Evolutionary conservation across 2,329 filamentous ascomycete species (phyloP), one percentile per base, ranked within the genome.

Genomic region (Lasiodiplodia gonubiensis): DNA sequence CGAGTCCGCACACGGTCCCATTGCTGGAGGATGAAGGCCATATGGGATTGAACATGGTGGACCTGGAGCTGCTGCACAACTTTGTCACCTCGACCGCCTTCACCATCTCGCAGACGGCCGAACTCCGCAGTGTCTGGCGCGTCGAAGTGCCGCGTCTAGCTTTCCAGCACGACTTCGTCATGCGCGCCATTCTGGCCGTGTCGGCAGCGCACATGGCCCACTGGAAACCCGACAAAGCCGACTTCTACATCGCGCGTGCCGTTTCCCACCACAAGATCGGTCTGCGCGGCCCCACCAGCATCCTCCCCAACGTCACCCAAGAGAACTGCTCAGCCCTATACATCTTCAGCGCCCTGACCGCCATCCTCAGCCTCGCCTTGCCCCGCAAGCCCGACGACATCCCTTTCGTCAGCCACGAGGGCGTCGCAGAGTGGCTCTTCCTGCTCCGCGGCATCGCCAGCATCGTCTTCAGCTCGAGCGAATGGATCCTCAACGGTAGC

Each of bases 131-230:
- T 2, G 68, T 76, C 4, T 73, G 68, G 55, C 67, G 70, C 12
- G 71, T 68, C 11, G 67, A 69, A 49, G 67, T 80, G 18, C 71
- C 74, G 42, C 72, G 75, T 25, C 69, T 79, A 33, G 80, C 80
- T 1, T 79, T 82, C 59, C 74, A 79, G 10, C 77, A 80, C 70
- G 75, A 79, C 4, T 84, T 81, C 55, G 74, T 84, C 27, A 73
- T 84, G 16, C 78, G 83, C 66, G 78, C 76, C 46, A 73, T 83
- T 18, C 74, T 83, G 6, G 81, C 81, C 14, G 71, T 84, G 16
- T 77, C 81, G 8, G 80, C 82, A 5, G 72, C 83, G 18, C 82
- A 84, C 67, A 70, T 83, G 21, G 79, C 78, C 27, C 77, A 78
- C 49, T 63, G 48, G 51, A 63, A 61, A n/a, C 66, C 66, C 11